Base-by-base conservation (phyloP, 2,329 filamentous ascomycete genomes). In the Verruconis gallopava region DNA sequence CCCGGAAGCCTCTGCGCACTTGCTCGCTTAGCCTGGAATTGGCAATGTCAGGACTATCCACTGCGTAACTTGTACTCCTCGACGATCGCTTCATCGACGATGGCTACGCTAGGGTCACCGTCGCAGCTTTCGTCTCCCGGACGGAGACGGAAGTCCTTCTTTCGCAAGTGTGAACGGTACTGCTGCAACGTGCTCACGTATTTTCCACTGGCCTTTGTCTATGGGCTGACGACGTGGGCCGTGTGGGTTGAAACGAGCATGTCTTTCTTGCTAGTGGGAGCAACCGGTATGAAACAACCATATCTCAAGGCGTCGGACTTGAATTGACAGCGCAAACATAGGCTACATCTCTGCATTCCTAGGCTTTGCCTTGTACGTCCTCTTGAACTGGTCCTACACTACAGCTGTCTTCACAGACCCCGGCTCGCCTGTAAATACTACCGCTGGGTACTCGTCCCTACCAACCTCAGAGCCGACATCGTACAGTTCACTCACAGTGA, bases 331-430 rank as follows among this genome's bases (percentile, higher is more conserved):
- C 36, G 17, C 65, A 60, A 9, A 61, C 4, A 66, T 71, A 62
- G 62, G 62, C 21, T 55, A 57, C 43, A 46, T 66, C 40, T 66
- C 65, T 2, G 83, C 82, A 6, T 55, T 72, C 32, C 56, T 84
- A 41, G 85, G 80, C 37, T 59, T 89, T 47, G 45, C 73, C 22
- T 71, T 96, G 47, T 96, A 88, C 56, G 50, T 75, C 42, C 68
- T 94, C 53, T 76, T 93, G 47, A 89, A 91, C 60, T 82, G 80
- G 72, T 89, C 75, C 53, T 98, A 98, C 65, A 91, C 85, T 1
- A 79, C 80, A 35, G 91, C 91, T 53, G 89, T 96, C 48, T 95
- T 96, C 64, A 94, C 85, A 18, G 76, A 81, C 49, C 89, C 91
- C 4, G 91, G 91, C 35, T 78, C 75, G 36, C 76, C 77, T 6